Evolutionary conservation across 805 yeast species (phyloP), one percentile per base, ranked within the genome.

Genomic region (Candida ovalis): DNA sequence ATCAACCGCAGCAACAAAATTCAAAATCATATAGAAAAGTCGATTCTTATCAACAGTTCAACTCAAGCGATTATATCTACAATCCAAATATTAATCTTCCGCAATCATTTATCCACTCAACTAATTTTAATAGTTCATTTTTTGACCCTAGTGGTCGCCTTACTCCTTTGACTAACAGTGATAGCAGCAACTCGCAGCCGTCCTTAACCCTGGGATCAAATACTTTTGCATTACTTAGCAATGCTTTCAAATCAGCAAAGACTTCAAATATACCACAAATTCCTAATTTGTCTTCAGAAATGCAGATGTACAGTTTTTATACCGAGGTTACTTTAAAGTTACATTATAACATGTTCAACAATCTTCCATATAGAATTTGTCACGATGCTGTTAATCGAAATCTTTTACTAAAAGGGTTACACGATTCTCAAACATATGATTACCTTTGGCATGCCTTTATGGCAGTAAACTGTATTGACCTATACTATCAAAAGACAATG

Each of bases 401-500:
- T 15, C 28, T 60, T n/a, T 35, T 53, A 25, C 36, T 44, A 9
- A 43, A 46, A 8, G 46, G 43, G 2, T 37, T 50, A 27, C 51
- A 54, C 9, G 18, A 35, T 9, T 32, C 54, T 6, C 46, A 52
- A 18, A 36, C 52, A 8, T 56, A 50, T 41, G 59, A 56, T 30
- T 54, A 47, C 38, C 33, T 58, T 27, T 52, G 51, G 53, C 61
- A 60, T 47, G 54, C 57, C 1, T 51, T 44, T 35, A 45, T 54
- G 48, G 59, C 62, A 13, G 52, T 51, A 13, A 24, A 45, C 17
- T 55, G 53, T 37, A 17, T 55, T 8, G 64, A 60, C 36, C 49
- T 60, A 22, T 56, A 57, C 27, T 50, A 57, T 40, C 62, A 56
- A 43, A 55, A 54, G 36, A 47, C 42, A 25, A 47, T 55, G 55